Base-by-base conservation (phyloP, 495 filamentous ascomycete species). In the Aspergillus nanangensis region DNA sequence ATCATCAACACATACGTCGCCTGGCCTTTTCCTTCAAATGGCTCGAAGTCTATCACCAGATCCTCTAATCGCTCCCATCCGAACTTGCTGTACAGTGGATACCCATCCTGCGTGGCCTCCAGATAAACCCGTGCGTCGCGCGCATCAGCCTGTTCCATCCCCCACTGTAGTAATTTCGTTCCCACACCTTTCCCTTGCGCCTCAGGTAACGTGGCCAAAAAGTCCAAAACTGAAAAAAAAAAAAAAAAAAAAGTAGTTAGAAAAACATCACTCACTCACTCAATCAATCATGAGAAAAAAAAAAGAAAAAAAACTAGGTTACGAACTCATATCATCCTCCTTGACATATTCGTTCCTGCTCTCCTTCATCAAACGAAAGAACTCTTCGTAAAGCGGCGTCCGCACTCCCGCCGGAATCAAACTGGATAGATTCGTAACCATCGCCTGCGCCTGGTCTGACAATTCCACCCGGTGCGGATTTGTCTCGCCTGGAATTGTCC, bases 91-190 rank as follows among this genome's bases (percentile, higher is more conserved):
- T 83, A 84, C 40, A 81, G 48, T n/a, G 61, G 58, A 20, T 62
- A 61, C 23, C 77, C 78, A 13, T 61, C 64, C 19, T 69, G 70
- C 29, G 76, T 77, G 2, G 76, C 74, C 46, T 81, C 77, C n/a
- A 83, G 54, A 59, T 75, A 83, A 10, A 73, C 60, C 41, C 69
- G 65, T n/a, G 61, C 50, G 1, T 68, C 63, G 10, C 52, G 70
- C 18, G 60, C 60, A 55, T 80, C 78, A 5, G 75, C 77, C 48
- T 59, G 61, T 19, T 69, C 60, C 5, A 77, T 50, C 0, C 78
- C 78, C 65, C 70, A 77, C 42, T 61, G 44, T 15, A 82, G 46
- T 9, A 84, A 52, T 52, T 59, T 55, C 19, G 56, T 66, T 11
- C 74, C 77, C 1, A 76, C 66, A 1, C 79, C 80, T 39, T 58